Base-by-base conservation (phyloP, 2,329 filamentous ascomycete species). In the Exophiala aquamarina region DNA sequence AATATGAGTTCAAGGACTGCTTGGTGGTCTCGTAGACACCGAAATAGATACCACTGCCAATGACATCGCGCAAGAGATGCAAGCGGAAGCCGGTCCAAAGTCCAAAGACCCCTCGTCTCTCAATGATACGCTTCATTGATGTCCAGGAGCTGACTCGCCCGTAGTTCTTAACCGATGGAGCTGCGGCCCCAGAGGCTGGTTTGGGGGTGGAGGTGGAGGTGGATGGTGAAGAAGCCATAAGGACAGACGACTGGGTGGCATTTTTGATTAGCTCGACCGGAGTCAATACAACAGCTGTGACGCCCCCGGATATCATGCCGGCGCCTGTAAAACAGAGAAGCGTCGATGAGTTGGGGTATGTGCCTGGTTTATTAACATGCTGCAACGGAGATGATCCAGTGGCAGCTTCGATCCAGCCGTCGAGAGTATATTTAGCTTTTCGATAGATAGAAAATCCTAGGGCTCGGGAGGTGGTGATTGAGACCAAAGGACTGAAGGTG, bases 211-310 rank as follows among this genome's bases (percentile, higher is more conserved):
- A 40, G 11, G 31, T 29, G 21, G 28, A 41, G 19, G 40, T 43
- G 14, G 52, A 38, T 19, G 36, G 34, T 26, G 49, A 35, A 18
- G 47, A 41, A 7, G 69, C 66, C 50, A 74, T 69, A 37, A 74
- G 58, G 26, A 74, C 71, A 1, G 71, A 74, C 7, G 71, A 72
- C 55, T 74, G 71, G 13, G 73, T 70, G 4, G 73, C 71, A 47
- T 74, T 74, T 56, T 74, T 74, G 40, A 71, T 67, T 26, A 73
- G 58, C 60, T 74, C 71, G 42, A 74, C 71, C 1, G 71, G 71
- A 49, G 71, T 74, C 33, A 72, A 67, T 50, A 73, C 59, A 28
- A 70, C 68, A 10, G 71, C 63, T 26, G 67, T 63, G 7, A 68
- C 61, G 17, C 70, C 57, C 15, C 71, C 71, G 7, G 71, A 69